These are phyloP conservation scores for Amaranthus palmeri DNA, from an alignment of 148 eudicot species.

Conservation along the genomic window DNA sequence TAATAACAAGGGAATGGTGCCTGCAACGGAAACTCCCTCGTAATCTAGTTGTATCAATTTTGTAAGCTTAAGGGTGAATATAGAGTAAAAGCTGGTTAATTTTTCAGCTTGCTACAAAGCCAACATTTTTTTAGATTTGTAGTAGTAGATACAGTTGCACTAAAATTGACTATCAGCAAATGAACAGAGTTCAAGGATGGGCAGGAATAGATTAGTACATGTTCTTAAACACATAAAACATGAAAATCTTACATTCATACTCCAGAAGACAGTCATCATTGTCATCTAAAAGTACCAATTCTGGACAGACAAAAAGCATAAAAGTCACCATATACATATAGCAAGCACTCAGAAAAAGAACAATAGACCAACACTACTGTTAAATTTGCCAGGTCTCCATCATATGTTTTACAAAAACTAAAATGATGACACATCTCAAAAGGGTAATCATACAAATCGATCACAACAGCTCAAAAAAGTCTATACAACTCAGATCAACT, in stretches of 20 bases:
- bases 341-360: background rate
- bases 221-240: too few relatives aligned
- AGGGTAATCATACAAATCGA: background rate
- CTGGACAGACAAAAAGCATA: too few relatives aligned
- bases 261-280: background rate
- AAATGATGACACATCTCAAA: background rate
- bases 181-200: too few relatives aligned
- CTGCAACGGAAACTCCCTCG: background rate
- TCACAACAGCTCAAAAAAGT: background rate
- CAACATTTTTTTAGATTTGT: background rate
- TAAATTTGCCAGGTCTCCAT: background rate
- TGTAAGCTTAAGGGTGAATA: background rate
- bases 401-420: background rate
- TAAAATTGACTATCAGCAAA: background rate
- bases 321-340: background rate
- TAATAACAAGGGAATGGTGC: constrained; percentile 1
- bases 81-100: background rate
- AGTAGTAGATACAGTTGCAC: background rate
- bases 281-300: background rate
- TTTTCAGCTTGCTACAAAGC: background rate
- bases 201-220: too few relatives aligned
- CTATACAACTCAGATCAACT: background rate
- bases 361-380: background rate
- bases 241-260: too few relatives aligned
- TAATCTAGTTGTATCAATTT: background rate